Evolutionary conservation across 371 early-diverging fungal species (phyloP), one percentile per base, ranked within the genome.

Genomic region (Fennellomyces sp.): DNA sequence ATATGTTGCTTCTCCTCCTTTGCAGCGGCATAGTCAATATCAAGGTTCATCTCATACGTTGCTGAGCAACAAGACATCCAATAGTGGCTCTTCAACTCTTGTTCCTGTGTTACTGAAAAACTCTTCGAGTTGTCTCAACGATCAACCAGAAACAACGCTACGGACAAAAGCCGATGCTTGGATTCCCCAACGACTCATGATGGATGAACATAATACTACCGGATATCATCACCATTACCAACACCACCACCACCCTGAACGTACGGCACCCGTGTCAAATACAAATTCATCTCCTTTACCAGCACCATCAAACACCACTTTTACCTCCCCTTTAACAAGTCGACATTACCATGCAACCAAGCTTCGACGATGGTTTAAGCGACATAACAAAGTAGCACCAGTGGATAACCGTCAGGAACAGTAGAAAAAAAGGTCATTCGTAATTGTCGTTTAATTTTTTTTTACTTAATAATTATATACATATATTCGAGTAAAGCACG

Each of bases 131-230:
- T 63, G 54, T 52, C 50, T 63, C 25, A 58, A 53, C 25, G n/a
- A 56, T 21, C 38, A 42, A 15, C 52, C 30, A 1, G 29, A 41
- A 38, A 33, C 45, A 41, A 33, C 27, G 17, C 30, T 52, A 28
- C 61, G 63, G 8, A 67, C 50, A 56, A 60, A 62, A 39, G 68
- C 68, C 1, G 68, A 67, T 51, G 68, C 58, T 3, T 67, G 68
- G 68, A 30, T 60, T 8, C 66, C 66, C 3, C 33, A 29, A 23
- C 36, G 26, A 19, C 25, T 5, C 31, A 33, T 35, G 35, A 54
- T 36, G 39, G 25, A 38, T n/a, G 31, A 30, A 21, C 21, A 12
- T 10, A 27, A 17, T 26, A 15, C 35, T 39, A 25, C 38, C 2
- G 36, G 27, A n/a, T 26, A 39, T 39, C 60, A n/a, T 41, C 31